A percentile compares a stretch with the other conserved stretches of the same genome.
Conservation (phyloP, 345 rosid species). For the Populus nigra region DNA sequence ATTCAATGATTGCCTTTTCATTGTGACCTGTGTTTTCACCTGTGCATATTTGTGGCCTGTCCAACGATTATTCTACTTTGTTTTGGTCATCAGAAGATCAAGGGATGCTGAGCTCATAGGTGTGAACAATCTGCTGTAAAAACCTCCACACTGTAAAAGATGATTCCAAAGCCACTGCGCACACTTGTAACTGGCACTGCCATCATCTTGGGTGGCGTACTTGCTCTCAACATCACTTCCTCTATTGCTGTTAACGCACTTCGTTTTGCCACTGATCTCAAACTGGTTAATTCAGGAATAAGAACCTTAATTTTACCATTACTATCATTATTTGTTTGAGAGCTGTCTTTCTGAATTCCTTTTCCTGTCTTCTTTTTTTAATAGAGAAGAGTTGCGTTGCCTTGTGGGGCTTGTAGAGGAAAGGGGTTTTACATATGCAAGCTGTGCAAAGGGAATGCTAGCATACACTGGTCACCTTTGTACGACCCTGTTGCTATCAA, state of each 20-base stretch:
- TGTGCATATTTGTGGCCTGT: no score
- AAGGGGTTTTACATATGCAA: conserved; percentile 86
- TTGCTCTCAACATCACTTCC: conserved; percentile 41
- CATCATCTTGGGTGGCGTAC: conserved; percentile 42
- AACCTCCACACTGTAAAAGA: conserved; percentile 17
- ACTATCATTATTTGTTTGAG: neutral
- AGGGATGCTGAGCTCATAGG: conserved; percentile 8
- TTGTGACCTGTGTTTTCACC: no score
- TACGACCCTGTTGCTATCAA: conserved; percentile 71
- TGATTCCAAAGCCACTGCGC: conserved; percentile 53
- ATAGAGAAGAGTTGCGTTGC: conserved; percentile 49
- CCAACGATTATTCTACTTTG: no score
- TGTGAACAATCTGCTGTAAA: conserved; percentile 40
- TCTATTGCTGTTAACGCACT: conserved; percentile 38
- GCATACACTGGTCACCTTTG: conserved; percentile 73
- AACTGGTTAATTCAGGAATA: conserved; percentile 31
- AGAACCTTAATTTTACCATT: neutral
- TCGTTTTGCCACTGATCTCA: conserved; percentile 36
- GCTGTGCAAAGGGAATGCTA: conserved; percentile 72
- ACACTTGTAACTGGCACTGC: conserved; percentile 33
- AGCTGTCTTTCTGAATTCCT: neutral
- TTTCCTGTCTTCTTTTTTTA: conserved; percentile 1
- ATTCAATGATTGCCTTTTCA: no score
- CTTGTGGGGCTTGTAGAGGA: conserved; percentile 61
- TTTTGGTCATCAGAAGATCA: no score